Base-by-base conservation (phyloP, 768 basidiomycete species). In the Pleurotus pulmonarius region DNA sequence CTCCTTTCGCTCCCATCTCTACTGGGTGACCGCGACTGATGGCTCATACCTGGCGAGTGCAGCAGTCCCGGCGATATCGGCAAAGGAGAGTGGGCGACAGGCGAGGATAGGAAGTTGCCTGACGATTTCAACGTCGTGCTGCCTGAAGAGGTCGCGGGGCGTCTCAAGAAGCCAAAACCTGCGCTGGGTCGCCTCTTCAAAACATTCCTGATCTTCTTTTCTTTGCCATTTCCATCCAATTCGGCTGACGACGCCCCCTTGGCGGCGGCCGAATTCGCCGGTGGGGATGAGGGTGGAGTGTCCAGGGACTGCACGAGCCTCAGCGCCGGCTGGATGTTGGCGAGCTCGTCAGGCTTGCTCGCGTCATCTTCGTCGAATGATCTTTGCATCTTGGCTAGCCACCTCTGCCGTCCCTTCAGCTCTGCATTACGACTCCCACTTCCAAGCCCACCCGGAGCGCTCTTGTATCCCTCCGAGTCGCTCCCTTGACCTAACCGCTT, bases 1-100 rank as follows among this genome's bases (percentile, higher is more conserved):
- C 38, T 40, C 15, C 20, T 15, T 18, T 45, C 56, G 54, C 63
- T 26, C 58, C 57, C 8, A 63, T 61, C 46, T 46, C 51, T 52
- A 38, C 41, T 55, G 20, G 54, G 47, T n/a, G 46, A 41, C 8
- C 39, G n/a, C 6, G 29, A 55, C 18, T 46, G 25, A 20, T 16
- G 13, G 41, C 12, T 38, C 9, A 45, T 20, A 5, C 26, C n/a
- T 12, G 54, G 45, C 15, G 41, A 55, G 25, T 46, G 46, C 5
- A 44, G 55, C 24, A 56, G 16, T n/a, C 47, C 40, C 3, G 55
- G 54, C 7, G 38, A 52, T 25, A 24, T 18, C 24, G 39, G 34
- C 25, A 37, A 6, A 29, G 37, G 55, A 16, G 24, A 47, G 24
- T 34, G 38, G 39, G 22, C n/a, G 20, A 26, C 20, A 7, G 40